Evolutionary conservation across 164 flowering plant genomes (phyloP), one percentile per base, ranked within the genome.

Genomic region (Aristolochia contorta): DNA sequence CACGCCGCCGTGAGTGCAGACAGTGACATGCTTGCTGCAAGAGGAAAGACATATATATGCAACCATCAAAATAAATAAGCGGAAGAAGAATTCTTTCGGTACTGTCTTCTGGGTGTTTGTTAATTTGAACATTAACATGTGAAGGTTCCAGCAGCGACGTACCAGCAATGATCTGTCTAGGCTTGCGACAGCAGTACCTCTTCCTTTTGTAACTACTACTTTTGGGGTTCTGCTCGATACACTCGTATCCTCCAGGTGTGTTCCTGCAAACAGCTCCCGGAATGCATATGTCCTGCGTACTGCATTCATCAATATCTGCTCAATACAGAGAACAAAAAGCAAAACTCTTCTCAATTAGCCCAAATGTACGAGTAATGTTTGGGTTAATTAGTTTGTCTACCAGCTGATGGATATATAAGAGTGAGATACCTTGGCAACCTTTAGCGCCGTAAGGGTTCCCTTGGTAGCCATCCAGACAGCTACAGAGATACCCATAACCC

Each of bases 381-480:
- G 43, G 43, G 43, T 37, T 37, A 3, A n/a, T n/a, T 2, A 37
- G 43, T 37, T 37, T 37, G 10, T 37, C 9, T 4, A 37, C 5
- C 30, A 16, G 13, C 47, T n/a, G n/a, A 1, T 4, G 25, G 19
- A 8, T n/a, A 33, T 10, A 32, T n/a, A n/a, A n/a, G n/a, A 8
- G 48, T 22, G 8, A 48, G 10, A 32, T 4, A 61, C 57, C 48
- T 50, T 61, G 64, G 56, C 64, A 52, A 19, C 57, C 57, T 37
- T 20, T 47, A 6, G 56, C 10, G 27, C 47, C 25, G 20, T 51
- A 81, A 3, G 91, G 86, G 54, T 85, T 83, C 18, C 87, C 87
- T 30, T 67, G 16, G 30, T 64, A 85, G 6, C 87, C 91, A 2
- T 57, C 16, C 1, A 14, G 4, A 64, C 91, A 85, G 22, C 16